These are phyloP conservation scores for Passiflora organensis DNA, from an alignment of 345 rosid species.

Conservation along the genomic window DNA sequence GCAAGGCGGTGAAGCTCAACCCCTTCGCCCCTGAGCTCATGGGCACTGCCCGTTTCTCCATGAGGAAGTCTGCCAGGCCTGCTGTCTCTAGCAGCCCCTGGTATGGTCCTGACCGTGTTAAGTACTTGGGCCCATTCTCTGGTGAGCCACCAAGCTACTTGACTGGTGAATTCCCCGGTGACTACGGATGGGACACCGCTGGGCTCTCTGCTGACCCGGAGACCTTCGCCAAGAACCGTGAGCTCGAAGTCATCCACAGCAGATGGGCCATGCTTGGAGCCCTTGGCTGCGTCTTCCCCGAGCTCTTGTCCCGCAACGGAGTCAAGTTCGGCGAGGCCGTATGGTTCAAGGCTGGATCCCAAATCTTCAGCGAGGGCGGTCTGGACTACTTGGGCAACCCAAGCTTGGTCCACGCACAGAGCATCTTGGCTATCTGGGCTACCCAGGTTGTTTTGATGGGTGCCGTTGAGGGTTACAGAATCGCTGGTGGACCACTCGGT, in stretches of 20 bases:
- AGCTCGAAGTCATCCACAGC: background rate
- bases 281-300: background rate
- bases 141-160: background rate
- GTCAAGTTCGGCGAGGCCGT: constrained; percentile 1
- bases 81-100: background rate
- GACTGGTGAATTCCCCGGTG: constrained; percentile 1
- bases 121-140: background rate
- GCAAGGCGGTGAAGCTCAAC: background rate
- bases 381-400: background rate
- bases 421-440: constrained; percentile 24
- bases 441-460: constrained; percentile 23
- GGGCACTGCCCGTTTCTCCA: background rate
- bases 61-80: background rate
- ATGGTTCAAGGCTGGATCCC: background rate
- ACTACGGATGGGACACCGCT: constrained; percentile 1
- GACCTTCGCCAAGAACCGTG: constrained; percentile 3
- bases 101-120: background rate
- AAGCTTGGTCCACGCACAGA: constrained; percentile 21
- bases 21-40: background rate
- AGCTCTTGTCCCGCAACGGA: background rate
- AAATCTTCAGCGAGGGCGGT: background rate
- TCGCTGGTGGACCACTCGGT: constrained; percentile 14
- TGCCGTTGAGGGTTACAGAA: constrained; percentile 17
- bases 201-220: background rate
- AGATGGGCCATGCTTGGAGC: constrained; percentile 1